Evolutionary conservation across 2,329 filamentous ascomycete genomes (phyloP), one percentile per base, ranked within the genome.

Genomic region (Beauveria varroae): DNA sequence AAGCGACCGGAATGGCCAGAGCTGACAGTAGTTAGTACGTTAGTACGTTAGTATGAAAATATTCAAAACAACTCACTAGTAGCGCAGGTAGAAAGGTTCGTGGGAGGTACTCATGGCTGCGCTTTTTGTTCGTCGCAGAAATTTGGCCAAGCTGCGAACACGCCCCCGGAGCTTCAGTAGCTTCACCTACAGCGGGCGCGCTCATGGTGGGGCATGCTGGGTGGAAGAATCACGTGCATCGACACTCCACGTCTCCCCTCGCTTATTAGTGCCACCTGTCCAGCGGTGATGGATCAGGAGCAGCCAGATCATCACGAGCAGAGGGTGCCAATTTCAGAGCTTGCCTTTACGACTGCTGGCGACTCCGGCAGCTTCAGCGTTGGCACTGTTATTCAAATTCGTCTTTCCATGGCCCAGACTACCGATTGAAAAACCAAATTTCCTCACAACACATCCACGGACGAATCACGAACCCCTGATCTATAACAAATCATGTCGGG

Each of bases 1-100:
- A 98, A 97, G 66, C 93, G 90, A 71, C 95, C 95, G 76, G 92
- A 95, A 77, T 99, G 95, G 70, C 95, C 95, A 68, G 95, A 98
- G 81, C 93, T 98, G 73, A 69, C 63, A 20, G 30, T 37, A 59
- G 55, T 62, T 64, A 63, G 64, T 44, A 22, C 2, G 30, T 3
- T 64, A 63, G 64, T 44, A 22, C 2, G 30, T 3, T 20, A 8
- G 18, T n/a, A 3, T 9, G 18, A 18, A 6, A 8, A 22, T 58
- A 64, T 67, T 20, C 20, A 12, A 22, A 47, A 60, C 67, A 41
- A 74, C 89, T 74, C 85, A 97, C 93, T 99, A 99, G 82, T 99
- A 99, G 70, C 95, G 88, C 67, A 99, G 79, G 72, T 99, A 99
- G 74, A 99, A 98, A 8, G 89, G 88, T 69, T 97, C 93, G 74